Percentiles rank a stretch among this genome's conserved stretches.
Conservation (phyloP, 75 land plant species). For the Picea glauca region DNA sequence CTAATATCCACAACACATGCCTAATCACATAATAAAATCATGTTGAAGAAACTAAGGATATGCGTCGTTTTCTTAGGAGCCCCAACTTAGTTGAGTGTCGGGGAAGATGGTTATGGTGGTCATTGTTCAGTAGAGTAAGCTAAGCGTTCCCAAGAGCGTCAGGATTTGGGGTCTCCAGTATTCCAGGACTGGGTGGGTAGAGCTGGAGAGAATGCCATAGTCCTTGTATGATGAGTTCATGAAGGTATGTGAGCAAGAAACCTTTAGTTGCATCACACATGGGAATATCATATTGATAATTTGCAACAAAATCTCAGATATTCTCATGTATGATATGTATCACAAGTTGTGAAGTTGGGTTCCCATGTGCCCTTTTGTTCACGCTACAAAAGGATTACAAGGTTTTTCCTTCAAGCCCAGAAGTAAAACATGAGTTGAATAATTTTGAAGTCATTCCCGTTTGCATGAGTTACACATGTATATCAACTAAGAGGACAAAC, state of each 20-base stretch:
- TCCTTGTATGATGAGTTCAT: constrained; percentile 52
- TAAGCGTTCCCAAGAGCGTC: constrained; percentile 71
- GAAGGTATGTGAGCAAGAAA: constrained; percentile 24
- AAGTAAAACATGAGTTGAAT: no score
- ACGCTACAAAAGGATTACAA: constrained; percentile 7
- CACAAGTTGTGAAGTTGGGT: constrained; percentile 66
- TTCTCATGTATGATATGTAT: constrained; percentile 47
- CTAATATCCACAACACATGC: no score
- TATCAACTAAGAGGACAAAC: no score
- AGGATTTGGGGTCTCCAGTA: constrained; percentile 65
- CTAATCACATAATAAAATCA: no score
- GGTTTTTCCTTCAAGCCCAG: no score
- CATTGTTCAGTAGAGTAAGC: constrained; percentile 79
- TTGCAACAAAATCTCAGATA: constrained; percentile 14
- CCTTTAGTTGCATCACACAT: constrained; percentile 66
- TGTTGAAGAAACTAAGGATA: constrained; percentile 2
- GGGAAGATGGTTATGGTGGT: constrained; percentile 75
- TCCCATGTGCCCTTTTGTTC: constrained; percentile 54
- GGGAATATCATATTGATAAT: constrained; percentile 51
- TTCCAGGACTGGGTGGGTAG: constrained; percentile 50
- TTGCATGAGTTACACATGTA: no score
- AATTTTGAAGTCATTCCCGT: no score
- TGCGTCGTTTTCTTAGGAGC: constrained; percentile 80
- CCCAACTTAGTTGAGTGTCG: constrained; percentile 76
- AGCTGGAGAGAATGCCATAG: constrained; percentile 81